Conservation (phyloP, 1,284 basidiomycete genomes). For the Abortiporus biennis region DNA sequence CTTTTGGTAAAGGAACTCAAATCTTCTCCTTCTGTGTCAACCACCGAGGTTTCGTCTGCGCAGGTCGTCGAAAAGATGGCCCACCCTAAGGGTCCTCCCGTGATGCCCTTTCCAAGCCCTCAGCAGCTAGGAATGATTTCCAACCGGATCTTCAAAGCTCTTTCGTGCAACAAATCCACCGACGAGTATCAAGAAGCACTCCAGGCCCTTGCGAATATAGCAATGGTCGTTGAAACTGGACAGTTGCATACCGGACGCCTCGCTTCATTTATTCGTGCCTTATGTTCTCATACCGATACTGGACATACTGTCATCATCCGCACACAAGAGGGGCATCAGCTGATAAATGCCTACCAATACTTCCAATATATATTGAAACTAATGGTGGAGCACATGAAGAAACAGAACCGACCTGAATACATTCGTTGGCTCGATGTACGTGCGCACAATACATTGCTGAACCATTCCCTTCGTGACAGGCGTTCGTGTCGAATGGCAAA, state of each 20-base stretch:
- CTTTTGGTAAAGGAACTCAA: conserved; percentile 62
- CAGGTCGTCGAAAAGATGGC: no score
- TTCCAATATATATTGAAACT: conserved; percentile 48
- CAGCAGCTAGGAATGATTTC: conserved; percentile 14
- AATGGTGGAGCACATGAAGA: conserved; percentile 4
- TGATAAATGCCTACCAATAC: conserved; percentile 46
- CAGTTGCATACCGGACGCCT: conserved; percentile 36
- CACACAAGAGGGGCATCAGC: conserved; percentile 20
- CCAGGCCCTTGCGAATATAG: conserved; percentile 58
- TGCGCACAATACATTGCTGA: conserved; percentile 57
- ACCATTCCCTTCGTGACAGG: conserved; percentile 60
- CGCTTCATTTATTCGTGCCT: conserved; percentile 36
- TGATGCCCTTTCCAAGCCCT: conserved; percentile 6
- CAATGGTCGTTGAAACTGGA: conserved; percentile 41
- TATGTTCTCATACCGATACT: conserved; percentile 46
- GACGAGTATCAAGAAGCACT: conserved; percentile 25
- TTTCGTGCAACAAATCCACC: conserved; percentile 6
- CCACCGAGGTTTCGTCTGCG: conserved; percentile 16
- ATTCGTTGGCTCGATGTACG: conserved; percentile 34
- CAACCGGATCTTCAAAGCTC: conserved; percentile 10
- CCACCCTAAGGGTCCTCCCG: background rate
- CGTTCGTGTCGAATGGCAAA: conserved; percentile 41
- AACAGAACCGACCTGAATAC: conserved; percentile 26
- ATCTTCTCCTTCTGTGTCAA: background rate
- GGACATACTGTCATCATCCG: conserved; percentile 39